These are phyloP conservation scores for Phyllosticta ampelicida DNA, from an alignment of 2,329 filamentous ascomycete species.

Conservation along the genomic window DNA sequence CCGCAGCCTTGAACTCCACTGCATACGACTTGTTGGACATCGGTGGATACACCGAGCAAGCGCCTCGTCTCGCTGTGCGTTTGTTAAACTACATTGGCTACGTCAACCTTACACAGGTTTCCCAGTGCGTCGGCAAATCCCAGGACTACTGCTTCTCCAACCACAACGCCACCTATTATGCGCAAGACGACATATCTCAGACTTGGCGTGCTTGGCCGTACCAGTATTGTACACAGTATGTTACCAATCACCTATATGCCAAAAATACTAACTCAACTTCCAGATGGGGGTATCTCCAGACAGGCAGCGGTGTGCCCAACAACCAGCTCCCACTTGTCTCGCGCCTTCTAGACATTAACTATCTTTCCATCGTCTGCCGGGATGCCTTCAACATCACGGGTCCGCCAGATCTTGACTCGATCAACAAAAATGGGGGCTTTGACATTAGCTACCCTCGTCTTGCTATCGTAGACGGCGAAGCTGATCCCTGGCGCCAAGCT, in stretches of 20 bases:
- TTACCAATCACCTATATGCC: constrained; percentile 11
- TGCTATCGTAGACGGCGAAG: constrained; percentile 65
- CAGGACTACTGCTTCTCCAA: constrained; percentile 43
- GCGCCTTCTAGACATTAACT: constrained; percentile 55
- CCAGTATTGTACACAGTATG: constrained; percentile 40
- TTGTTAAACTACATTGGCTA: constrained; percentile 49
- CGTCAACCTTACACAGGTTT: constrained; percentile 35
- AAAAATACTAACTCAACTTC: constrained; percentile 13
- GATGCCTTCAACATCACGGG: constrained; percentile 58
- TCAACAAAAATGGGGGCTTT: constrained; percentile 71
- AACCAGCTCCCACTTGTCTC: constrained; percentile 60
- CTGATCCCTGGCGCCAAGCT: constrained; percentile 70
- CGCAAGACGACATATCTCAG: constrained; percentile 32
- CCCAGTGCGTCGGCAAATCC: constrained; percentile 27
- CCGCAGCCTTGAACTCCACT: constrained; percentile 25
- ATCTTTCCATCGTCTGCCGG: constrained; percentile 51
- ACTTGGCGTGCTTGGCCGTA: constrained; percentile 47
- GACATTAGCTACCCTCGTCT: constrained; percentile 63
- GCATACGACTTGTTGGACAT: constrained; percentile 37
- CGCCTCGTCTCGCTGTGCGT: constrained; percentile 34
- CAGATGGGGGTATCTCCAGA: constrained; percentile 68
- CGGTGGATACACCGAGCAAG: constrained; percentile 36
- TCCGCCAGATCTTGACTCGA: constrained; percentile 50
- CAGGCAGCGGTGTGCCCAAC: constrained; percentile 56
- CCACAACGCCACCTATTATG: constrained; percentile 38